Percentiles rank a stretch among this genome's conserved stretches.
These are phyloP conservation scores for Talaromyces sp. DNA, from an alignment of 2,329 filamentous ascomycete genomes.

Conservation along the genomic window DNA sequence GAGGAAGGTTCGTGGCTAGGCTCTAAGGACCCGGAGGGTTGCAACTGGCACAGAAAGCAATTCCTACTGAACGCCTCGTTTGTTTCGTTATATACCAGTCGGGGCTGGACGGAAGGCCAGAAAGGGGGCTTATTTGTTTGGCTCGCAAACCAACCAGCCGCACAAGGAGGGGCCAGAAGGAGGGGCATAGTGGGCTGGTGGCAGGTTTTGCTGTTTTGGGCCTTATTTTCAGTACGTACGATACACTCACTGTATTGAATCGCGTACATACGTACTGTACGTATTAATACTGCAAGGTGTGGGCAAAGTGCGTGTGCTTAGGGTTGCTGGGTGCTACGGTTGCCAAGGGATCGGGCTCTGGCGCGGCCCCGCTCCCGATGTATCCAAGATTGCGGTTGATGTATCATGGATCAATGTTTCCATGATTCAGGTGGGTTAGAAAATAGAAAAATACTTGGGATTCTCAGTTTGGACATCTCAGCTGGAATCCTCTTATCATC, in stretches of 20 bases:
- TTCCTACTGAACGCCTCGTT: constrained; percentile 12
- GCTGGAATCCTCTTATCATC: not conserved
- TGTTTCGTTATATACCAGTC: constrained; percentile 5
- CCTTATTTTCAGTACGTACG: constrained; percentile 3
- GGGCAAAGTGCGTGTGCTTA: constrained; percentile 20
- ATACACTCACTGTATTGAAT: not conserved
- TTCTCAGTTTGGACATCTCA: not conserved
- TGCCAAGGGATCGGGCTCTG: constrained; percentile 17
- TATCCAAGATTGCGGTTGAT: constrained; percentile 28
- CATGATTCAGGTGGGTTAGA: not conserved
- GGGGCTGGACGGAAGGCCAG: constrained; percentile 12
- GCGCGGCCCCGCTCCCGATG: constrained; percentile 28
- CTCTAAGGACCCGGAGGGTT: not conserved
- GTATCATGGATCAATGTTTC: constrained; percentile 11
- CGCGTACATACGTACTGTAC: not conserved
- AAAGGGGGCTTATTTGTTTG: constrained; percentile 8
- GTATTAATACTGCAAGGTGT: too few relatives aligned
- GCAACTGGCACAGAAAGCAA: constrained; percentile 2
- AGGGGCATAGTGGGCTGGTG: constrained; percentile 12
- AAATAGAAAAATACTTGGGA: not conserved
- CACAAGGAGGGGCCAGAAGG: constrained; percentile 16
- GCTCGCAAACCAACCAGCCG: constrained; percentile 2
- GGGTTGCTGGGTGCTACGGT: constrained; percentile 9
- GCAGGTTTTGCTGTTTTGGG: not conserved
- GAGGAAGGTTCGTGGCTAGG: constrained; percentile 1